These are phyloP conservation scores for Triangularia verruculosa DNA, from an alignment of 2,329 filamentous ascomycete species.

Conservation along the genomic window DNA sequence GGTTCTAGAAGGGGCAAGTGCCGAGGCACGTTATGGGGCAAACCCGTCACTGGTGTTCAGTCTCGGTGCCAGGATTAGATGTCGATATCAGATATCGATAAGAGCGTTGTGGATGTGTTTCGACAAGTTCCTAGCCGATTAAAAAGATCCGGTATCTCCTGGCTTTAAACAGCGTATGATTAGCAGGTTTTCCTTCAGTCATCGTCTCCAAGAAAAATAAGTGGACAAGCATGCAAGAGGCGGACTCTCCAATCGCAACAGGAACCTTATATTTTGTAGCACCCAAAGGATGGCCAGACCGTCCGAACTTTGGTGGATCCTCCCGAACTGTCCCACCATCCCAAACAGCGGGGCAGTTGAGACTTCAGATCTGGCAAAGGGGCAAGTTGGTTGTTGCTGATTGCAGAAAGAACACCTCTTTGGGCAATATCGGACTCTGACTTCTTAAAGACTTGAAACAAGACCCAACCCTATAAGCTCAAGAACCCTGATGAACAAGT, in stretches of 20 bases:
- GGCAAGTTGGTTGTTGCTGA: background rate
- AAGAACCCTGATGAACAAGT: background rate
- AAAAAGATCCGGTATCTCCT: background rate
- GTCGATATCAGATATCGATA: background rate
- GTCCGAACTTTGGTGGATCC: background rate
- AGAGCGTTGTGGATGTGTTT: background rate
- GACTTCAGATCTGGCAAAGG: background rate
- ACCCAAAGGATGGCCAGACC: background rate
- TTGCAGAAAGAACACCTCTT: background rate
- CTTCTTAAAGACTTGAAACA: background rate
- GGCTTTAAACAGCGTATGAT: too few species aligned
- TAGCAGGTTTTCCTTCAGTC: too few species aligned
- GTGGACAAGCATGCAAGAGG: too few species aligned
- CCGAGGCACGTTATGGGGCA: background rate
- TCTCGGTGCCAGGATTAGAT: background rate
- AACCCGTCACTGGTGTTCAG: background rate
- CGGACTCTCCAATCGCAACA: background rate
- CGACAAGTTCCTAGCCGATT: background rate
- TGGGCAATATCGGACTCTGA: background rate
- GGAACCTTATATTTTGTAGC: background rate
- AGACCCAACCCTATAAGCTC: background rate
- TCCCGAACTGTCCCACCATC: background rate
- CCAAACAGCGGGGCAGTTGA: background rate
- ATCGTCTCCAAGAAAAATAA: too few species aligned
- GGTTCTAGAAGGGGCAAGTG: background rate